These are phyloP conservation scores for Metschnikowia continentalis DNA, from an alignment of 805 yeast species.

Conservation along the genomic window DNA sequence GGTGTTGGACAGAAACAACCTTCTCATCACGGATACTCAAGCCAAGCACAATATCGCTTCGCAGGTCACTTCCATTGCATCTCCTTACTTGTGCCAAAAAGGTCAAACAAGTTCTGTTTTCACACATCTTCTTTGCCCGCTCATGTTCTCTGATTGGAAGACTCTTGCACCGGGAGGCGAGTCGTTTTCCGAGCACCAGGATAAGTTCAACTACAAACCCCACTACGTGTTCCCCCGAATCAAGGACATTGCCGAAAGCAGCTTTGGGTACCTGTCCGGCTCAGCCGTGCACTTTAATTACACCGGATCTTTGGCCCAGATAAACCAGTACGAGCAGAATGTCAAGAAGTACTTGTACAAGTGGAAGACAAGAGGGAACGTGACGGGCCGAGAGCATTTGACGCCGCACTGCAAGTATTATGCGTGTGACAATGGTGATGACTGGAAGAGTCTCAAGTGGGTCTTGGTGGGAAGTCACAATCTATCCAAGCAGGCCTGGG, in stretches of 20 bases:
- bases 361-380: constrained; percentile 33
- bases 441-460: constrained; percentile 57
- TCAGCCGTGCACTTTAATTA: constrained; percentile 46
- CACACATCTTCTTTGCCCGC: constrained; percentile 46
- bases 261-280: constrained; percentile 48
- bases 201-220: constrained; percentile 26
- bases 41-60: constrained; percentile 32
- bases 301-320: constrained; percentile 18
- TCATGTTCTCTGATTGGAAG: constrained; percentile 30
- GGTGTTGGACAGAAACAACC: constrained; percentile 30
- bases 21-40: constrained; percentile 21
- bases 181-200: constrained; percentile 21
- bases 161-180: constrained; percentile 25
- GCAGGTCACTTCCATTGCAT: constrained; percentile 48
- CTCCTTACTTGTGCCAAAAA: constrained; percentile 31
- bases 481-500: constrained; percentile 80
- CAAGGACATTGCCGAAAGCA: constrained; percentile 34
- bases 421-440: constrained; percentile 48
- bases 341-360: constrained; percentile 40
- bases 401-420: constrained; percentile 72
- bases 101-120: constrained; percentile 37
- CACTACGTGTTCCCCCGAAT: constrained; percentile 44
- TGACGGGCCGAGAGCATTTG: constrained; percentile 32
- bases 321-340: constrained; percentile 37
- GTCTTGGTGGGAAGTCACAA: constrained; percentile 71